Percentiles rank a stretch among this genome's conserved stretches.
Evolutionary conservation across 176 grass and related monocot genomes (phyloP).

Genomic region (Ensete glaucum): DNA sequence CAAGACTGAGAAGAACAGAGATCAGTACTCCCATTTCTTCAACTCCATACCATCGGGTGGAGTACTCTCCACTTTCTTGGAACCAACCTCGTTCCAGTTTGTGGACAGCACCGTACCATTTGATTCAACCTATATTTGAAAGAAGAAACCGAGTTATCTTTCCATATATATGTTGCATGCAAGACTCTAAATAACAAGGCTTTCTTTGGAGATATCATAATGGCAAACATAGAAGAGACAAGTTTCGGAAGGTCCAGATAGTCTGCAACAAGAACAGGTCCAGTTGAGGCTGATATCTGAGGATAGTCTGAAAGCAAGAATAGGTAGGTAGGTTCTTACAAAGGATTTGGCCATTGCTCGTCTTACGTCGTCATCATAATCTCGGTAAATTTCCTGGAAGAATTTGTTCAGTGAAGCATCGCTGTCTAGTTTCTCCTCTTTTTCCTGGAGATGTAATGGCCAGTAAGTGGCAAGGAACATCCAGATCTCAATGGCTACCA

Average conservation of each 20-base stretch:
- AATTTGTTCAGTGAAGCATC: conserved; percentile 45
- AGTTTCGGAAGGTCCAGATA: background rate
- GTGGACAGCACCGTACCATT: conserved; percentile 87
- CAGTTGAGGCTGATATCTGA: background rate
- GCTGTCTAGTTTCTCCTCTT: conserved; percentile 29
- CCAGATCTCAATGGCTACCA: too few relatives aligned
- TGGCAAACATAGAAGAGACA: background rate
- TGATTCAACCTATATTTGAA: conserved; percentile 59
- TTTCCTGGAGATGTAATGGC: background rate
- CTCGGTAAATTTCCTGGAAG: conserved; percentile 40
- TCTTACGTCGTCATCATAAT: conserved; percentile 39
- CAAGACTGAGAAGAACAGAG: background rate
- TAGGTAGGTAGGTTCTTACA: conserved; percentile 28
- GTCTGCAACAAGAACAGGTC: background rate
- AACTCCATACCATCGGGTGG: conserved; percentile 79
- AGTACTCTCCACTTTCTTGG: conserved; percentile 48
- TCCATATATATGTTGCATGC: background rate
- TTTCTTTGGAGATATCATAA: background rate
- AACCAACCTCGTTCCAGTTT: conserved; percentile 74
- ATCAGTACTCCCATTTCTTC: conserved; percentile 67
- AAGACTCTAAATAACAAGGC: background rate
- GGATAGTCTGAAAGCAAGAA: background rate
- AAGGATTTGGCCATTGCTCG: conserved; percentile 56
- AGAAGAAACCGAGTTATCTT: background rate
- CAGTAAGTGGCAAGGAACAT: background rate